Evolutionary conservation across 2,329 filamentous ascomycete species (phyloP).

Genomic region (Chrysosporium keratinophilum): DNA sequence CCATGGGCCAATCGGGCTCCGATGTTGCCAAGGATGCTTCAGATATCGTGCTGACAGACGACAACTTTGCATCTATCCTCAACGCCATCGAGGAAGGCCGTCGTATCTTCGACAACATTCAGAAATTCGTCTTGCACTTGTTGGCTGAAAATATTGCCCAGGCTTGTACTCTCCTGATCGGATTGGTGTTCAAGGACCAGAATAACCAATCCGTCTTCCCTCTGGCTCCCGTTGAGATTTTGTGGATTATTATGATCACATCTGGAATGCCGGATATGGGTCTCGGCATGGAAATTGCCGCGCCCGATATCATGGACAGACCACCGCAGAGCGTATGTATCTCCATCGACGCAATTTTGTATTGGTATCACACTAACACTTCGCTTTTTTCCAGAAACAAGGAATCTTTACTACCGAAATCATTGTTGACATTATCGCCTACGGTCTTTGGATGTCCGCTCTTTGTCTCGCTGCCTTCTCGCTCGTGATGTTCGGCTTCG

Average conservation of each 20-base stretch:
- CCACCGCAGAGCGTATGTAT: slow-evolving; percentile 54
- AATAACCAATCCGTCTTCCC: slow-evolving; percentile 70
- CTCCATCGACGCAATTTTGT: neutral
- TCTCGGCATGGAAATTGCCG: slow-evolving; percentile 66
- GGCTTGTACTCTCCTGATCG: slow-evolving; percentile 69
- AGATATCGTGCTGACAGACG: slow-evolving; percentile 27
- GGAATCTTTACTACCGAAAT: slow-evolving; percentile 72
- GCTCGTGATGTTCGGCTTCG: slow-evolving; percentile 53
- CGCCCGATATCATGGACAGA: slow-evolving; percentile 65
- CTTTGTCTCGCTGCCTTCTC: slow-evolving; percentile 55
- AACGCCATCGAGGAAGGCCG: slow-evolving; percentile 74
- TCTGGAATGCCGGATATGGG: slow-evolving; percentile 82
- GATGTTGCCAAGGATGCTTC: slow-evolving; percentile 74
- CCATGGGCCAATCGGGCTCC: slow-evolving; percentile 70
- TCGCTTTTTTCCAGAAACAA: slow-evolving; percentile 31
- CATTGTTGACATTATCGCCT: slow-evolving; percentile 67
- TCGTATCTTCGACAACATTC: slow-evolving; percentile 80
- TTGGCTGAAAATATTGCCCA: slow-evolving; percentile 75
- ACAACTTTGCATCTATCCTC: slow-evolving; percentile 66
- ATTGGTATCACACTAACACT: neutral
- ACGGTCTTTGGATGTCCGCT: slow-evolving; percentile 65
- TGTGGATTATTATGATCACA: slow-evolving; percentile 93
- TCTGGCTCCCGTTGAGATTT: slow-evolving; percentile 71
- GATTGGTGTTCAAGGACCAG: slow-evolving; percentile 67
- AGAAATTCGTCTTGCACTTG: slow-evolving; percentile 75